These are phyloP conservation scores for Blumeriella jaapii DNA, from an alignment of 2,329 filamentous ascomycete genomes.

Conservation along the genomic window DNA sequence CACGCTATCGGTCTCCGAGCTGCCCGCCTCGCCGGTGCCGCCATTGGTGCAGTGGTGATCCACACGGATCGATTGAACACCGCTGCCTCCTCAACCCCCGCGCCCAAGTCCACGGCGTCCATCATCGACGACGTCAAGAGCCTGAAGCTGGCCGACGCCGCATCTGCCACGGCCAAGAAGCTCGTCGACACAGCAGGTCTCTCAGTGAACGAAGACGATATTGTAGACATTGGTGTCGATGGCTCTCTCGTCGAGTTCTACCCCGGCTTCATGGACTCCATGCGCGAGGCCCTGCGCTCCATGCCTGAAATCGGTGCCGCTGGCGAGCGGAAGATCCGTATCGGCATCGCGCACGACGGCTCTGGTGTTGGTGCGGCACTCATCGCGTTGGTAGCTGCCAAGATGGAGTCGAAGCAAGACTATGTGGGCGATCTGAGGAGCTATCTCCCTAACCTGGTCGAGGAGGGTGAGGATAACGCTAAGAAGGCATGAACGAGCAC, in stretches of 20 bases:
- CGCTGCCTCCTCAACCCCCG: slow-evolving; percentile 7
- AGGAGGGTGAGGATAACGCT: slow-evolving; percentile 2
- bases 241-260: slow-evolving; percentile 94
- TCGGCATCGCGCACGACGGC: slow-evolving; percentile 94
- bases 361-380: slow-evolving; percentile 90
- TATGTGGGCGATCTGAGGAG: slow-evolving; percentile 13
- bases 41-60: slow-evolving; percentile 74
- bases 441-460: background rate
- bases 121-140: slow-evolving; percentile 22
- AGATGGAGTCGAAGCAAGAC: slow-evolving; percentile 29
- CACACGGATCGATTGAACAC: slow-evolving; percentile 61
- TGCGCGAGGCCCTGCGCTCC: slow-evolving; percentile 68
- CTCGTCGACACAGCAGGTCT: slow-evolving; percentile 19
- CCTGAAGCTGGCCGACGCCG: slow-evolving; percentile 18
- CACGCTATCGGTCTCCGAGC: slow-evolving; percentile 79
- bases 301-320: slow-evolving; percentile 66
- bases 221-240: slow-evolving; percentile 86
- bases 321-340: slow-evolving; percentile 78
- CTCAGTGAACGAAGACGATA: slow-evolving; percentile 40
- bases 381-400: slow-evolving; percentile 80
- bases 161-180: slow-evolving; percentile 20
- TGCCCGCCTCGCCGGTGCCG: slow-evolving; percentile 76
- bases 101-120: slow-evolving; percentile 16
- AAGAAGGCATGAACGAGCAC: background rate
- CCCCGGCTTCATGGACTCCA: slow-evolving; percentile 79